These are phyloP conservation scores for Debaryomyces sp. DNA, from an alignment of 1,139 yeast species.

Conservation along the genomic window DNA sequence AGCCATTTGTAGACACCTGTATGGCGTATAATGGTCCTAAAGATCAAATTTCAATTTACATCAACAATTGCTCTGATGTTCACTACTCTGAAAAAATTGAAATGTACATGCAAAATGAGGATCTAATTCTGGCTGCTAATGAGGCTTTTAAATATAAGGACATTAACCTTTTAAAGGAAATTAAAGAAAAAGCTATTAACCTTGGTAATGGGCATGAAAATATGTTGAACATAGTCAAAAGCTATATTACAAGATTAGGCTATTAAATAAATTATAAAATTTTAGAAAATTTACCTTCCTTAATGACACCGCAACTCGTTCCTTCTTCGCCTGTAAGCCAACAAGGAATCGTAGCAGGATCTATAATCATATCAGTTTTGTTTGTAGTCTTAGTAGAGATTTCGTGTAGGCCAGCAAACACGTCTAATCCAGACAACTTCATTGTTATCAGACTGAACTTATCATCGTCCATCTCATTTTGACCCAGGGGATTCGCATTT, in stretches of 20 bases:
- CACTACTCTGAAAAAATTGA: constrained; percentile 47
- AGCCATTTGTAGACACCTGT: constrained; percentile 60
- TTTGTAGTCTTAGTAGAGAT: constrained; percentile 47
- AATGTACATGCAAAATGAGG: constrained; percentile 55
- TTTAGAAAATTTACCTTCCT: constrained; percentile 41
- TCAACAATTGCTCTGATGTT: constrained; percentile 33
- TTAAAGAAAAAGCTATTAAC: constrained; percentile 28
- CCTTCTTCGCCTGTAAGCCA: constrained; percentile 87
- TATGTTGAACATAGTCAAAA: constrained; percentile 24
- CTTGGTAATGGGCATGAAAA: constrained; percentile 21
- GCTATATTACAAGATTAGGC: constrained; percentile 33
- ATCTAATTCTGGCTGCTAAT: constrained; percentile 56
- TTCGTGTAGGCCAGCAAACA: constrained; percentile 80
- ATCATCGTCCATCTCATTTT: constrained; percentile 12
- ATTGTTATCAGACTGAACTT: constrained; percentile 40
- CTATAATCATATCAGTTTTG: constrained; percentile 42
- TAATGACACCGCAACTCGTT: constrained; percentile 46
- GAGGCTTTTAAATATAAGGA: constrained; percentile 65
- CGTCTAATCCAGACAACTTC: constrained; percentile 67
- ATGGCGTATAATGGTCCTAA: constrained; percentile 51
- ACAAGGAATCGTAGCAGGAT: constrained; percentile 62
- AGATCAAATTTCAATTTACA: constrained; percentile 39
- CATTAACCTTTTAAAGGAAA: constrained; percentile 37
- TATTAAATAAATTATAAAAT: constrained; percentile 18
- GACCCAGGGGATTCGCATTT: constrained; percentile 4